Base-by-base conservation (phyloP, 768 basidiomycete genomes). In the Mycena venus region DNA sequence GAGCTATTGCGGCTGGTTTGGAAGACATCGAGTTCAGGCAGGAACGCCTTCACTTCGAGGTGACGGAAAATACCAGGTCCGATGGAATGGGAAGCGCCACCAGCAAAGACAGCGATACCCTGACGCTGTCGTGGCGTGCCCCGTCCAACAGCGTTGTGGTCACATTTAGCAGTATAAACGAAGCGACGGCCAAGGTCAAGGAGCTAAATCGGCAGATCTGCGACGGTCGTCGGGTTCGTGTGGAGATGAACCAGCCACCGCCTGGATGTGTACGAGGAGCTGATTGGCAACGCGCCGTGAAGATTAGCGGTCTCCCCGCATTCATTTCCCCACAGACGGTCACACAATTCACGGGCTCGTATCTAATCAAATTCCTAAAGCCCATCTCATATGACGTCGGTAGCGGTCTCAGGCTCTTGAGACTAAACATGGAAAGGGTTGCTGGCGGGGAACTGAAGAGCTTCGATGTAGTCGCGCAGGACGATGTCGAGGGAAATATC, bases 71-170 rank as follows among this genome's bases (percentile, higher is more conserved):
- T 59, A 82, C 83, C 38, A 82, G 81, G 64, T 72, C 83, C 15
- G 84, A 85, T 44, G 83, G 85, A 9, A 90, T 90, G 90, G 86
- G 78, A 14, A 81, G 79, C 23, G 82, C 80, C 11, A 75, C 82
- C 3, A 74, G 74, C 6, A 81, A 81, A 3, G 82, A 84, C 32
- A 55, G 79, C 5, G 83, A 90, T 15, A 82, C 85, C 42, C 77
- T 92, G 61, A 86, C 85, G 0, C 84, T 92, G 53, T 86, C 85
- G 14, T 93, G 91, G 90, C 84, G 80, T 8, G 80, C 82, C 0
- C 91, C 91, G 2, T 88, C 87, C n/a, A 77, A 78, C 6, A 80
- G 85, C 2, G 86, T 88, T 71, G 74, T 89, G n/a, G 90, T 84
- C 1, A 85, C 83, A 4, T 93, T 88, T 73, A 7, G 61, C 6